Evolutionary conservation across 2,329 filamentous ascomycete genomes (phyloP), one percentile per base, ranked within the genome.

Genomic region (Biscogniauxia marginata): DNA sequence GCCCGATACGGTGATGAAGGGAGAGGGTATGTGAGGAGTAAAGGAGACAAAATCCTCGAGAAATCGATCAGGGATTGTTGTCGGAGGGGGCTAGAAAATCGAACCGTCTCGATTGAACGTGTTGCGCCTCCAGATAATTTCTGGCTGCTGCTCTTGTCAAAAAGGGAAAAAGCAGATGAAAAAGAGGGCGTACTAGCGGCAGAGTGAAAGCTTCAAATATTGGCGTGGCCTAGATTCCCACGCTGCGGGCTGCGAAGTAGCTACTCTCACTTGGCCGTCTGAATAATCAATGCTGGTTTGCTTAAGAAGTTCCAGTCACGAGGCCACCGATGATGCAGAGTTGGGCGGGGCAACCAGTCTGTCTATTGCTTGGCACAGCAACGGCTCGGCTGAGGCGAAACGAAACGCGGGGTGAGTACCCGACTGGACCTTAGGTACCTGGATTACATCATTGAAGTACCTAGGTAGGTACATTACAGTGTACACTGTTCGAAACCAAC

Each of bases 341-440:
- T 58, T 59, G 58, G 54, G 60, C 56, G 60, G 60, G 60, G 60
- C 58, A 63, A 59, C 54, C 30, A 53, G 46, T 8, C 5, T 4
- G 30, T 39, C 11, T 39, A 39, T 16, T 39, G 30, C 30, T 39
- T 39, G 30, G 30, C 30, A 39, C 11, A 39, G 30, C 30, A 39
- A 55, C 51, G 50, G 51, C 49, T 53, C n/a, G n/a, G n/a, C n/a
- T n/a, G n/a, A 49, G 58, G 53, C 46, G 23, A 50, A 25, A 51
- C 52, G 49, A 59, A 63, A 63, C 58, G 60, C 56, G 60, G 60
- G 60, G 60, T 61, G 56, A 34, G 3, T 21, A n/a, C n/a, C n/a
- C n/a, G n/a, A n/a, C n/a, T n/a, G n/a, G 16, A n/a, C 30, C n/a
- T n/a, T 39, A 46, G n/a, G 34, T 49, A 49, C 34, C 22, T 19